phyloP scores from a whole-genome alignment of 139 green algal genomes.

The Picochlorum sp. region DNA sequence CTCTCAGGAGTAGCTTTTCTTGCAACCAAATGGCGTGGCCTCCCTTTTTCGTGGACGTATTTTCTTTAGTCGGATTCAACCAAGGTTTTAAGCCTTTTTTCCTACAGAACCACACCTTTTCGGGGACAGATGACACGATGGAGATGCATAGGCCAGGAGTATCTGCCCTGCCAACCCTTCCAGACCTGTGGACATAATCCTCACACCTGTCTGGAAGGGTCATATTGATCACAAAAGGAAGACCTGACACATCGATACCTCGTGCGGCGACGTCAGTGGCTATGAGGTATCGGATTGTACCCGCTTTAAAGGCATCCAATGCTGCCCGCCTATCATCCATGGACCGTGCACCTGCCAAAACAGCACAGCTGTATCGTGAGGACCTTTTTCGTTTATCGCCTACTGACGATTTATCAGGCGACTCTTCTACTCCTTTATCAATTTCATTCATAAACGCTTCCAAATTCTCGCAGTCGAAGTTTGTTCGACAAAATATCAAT shows the following conservation, averaged over 20 bases:
- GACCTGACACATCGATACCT: slow-evolving; percentile 74
- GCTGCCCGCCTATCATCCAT: slow-evolving; percentile 64
- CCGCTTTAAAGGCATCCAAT: slow-evolving; percentile 68
- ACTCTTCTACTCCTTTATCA: slow-evolving; percentile 14
- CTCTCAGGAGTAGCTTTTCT: slow-evolving; percentile 47
- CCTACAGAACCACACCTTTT: slow-evolving; percentile 70
- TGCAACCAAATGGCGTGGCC: slow-evolving; percentile 73
- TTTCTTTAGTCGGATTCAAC: slow-evolving; percentile 47
- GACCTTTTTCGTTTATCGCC: neutral
- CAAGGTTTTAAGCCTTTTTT: slow-evolving; percentile 76
- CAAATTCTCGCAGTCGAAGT: slow-evolving; percentile 73
- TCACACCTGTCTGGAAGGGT: slow-evolving; percentile 66
- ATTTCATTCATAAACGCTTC: slow-evolving; percentile 59
- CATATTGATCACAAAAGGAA: slow-evolving; percentile 86
- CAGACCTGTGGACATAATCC: slow-evolving; percentile 80
- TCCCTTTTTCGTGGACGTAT: slow-evolving; percentile 50
- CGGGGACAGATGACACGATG: slow-evolving; percentile 56
- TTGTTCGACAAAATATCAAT: slow-evolving; percentile 64
- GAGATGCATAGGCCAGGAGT: slow-evolving; percentile 64
- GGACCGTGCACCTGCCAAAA: slow-evolving; percentile 53
- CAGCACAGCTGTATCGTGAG: slow-evolving; percentile 62
- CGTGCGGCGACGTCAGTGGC: slow-evolving; percentile 79
- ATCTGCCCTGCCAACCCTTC: slow-evolving; percentile 63
- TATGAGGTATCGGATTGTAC: slow-evolving; percentile 74
- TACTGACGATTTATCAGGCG: neutral